Evolutionary conservation across 2,329 filamentous ascomycete species (phyloP).

Genomic region (Neonectria punicea): DNA sequence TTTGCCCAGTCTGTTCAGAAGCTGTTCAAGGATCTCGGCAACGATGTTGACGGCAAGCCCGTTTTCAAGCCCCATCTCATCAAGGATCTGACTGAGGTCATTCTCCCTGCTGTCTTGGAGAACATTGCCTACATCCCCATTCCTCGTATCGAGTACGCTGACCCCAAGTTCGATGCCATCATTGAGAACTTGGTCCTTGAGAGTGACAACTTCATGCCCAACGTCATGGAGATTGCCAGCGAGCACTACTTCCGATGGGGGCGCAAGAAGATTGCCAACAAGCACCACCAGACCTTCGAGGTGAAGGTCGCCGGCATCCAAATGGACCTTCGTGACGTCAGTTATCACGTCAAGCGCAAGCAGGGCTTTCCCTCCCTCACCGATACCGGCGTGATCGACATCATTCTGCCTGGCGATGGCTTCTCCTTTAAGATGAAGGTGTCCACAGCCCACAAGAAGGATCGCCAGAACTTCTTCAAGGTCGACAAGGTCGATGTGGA

Average conservation of each 20-base stretch:
- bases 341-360: conserved; percentile 96
- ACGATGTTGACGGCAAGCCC: conserved; percentile 84
- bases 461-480: conserved; percentile 90
- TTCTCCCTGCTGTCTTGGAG: conserved; percentile 85
- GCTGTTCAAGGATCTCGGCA: conserved; percentile 88
- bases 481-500: conserved; percentile 88
- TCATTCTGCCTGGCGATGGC: conserved; percentile 86
- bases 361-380: conserved; percentile 88
- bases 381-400: conserved; percentile 88
- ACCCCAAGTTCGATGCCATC: conserved; percentile 84
- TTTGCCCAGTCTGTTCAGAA: conserved; percentile 82
- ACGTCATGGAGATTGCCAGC: conserved; percentile 85
- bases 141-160: conserved; percentile 92
- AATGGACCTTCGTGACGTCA: conserved; percentile 90
- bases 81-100: conserved; percentile 88
- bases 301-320: conserved; percentile 90
- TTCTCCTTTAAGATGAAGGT: conserved; percentile 93
- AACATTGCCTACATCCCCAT: conserved; percentile 90
- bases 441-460: conserved; percentile 79
- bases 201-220: conserved; percentile 96
- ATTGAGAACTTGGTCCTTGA: conserved; percentile 96
- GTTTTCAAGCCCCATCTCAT: conserved; percentile 92
- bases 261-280: conserved; percentile 85
- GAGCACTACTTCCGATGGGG: conserved; percentile 97
- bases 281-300: conserved; percentile 83